Conservation (phyloP, 2,329 filamentous ascomycete species). For the Talaromyces sp. region DNA sequence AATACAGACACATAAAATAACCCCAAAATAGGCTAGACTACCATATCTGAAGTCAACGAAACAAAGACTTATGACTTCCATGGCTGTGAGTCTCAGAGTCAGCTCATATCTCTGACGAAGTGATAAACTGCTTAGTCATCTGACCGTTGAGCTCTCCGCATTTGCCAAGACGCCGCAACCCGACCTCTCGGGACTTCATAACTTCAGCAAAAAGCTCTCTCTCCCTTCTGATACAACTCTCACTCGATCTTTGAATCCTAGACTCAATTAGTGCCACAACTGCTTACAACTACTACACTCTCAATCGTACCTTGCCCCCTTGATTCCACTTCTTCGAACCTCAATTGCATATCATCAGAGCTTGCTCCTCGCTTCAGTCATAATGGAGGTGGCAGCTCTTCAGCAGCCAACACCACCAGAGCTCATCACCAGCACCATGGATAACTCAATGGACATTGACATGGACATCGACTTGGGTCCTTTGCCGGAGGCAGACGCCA, state of each 20-base stretch:
- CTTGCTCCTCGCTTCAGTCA: slow-evolving; percentile 8
- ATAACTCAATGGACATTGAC: slow-evolving; percentile 63
- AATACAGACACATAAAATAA: neutral
- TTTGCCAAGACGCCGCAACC: slow-evolving; percentile 9
- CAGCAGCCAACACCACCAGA: slow-evolving; percentile 19
- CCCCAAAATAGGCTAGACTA: neutral
- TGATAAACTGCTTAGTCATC: slow-evolving; percentile 12
- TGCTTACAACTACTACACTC: neutral
- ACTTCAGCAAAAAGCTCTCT: neutral
- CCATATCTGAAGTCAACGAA: neutral
- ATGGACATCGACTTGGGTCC: slow-evolving; percentile 63
- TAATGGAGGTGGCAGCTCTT: slow-evolving; percentile 23
- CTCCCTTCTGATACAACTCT: neutral
- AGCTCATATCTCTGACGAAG: neutral
- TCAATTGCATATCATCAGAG: neutral
- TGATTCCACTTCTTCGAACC: neutral
- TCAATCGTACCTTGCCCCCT: neutral
- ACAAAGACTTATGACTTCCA: neutral
- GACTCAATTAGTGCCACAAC: neutral
- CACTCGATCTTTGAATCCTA: neutral
- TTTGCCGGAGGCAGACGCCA: slow-evolving; percentile 41
- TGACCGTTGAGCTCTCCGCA: slow-evolving; percentile 14
- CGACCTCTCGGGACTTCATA: neutral
- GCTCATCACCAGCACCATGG: slow-evolving; percentile 24
- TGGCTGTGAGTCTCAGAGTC: neutral